These are phyloP conservation scores for Spiraea crenata DNA, from an alignment of 331 rosid species.

Conservation along the genomic window DNA sequence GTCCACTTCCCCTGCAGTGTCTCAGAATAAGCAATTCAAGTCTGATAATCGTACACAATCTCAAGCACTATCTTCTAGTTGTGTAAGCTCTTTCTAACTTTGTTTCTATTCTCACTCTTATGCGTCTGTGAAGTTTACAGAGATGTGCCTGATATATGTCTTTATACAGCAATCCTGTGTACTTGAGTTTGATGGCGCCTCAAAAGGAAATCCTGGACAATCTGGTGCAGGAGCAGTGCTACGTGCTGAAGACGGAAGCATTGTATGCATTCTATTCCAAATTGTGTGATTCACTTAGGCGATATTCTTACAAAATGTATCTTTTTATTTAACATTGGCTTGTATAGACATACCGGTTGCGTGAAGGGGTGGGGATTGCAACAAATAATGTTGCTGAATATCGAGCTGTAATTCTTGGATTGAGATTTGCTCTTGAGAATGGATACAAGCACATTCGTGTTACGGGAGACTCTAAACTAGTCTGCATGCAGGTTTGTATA, in stretches of 20 bases:
- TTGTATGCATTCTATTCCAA: conserved; percentile 39
- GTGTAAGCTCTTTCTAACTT: conserved; percentile 39
- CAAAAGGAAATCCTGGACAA: conserved; percentile 91
- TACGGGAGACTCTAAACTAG: conserved; percentile 81
- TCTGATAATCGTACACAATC: conserved; percentile 18
- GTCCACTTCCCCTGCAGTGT: conserved; percentile 24
- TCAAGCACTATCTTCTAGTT: conserved; percentile 17
- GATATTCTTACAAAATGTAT: conserved; percentile 12
- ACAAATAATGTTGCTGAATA: conserved; percentile 85
- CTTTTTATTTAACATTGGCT: conserved; percentile 10
- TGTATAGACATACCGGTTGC: conserved; percentile 61
- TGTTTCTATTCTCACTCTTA: not conserved
- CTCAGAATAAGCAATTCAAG: conserved; percentile 26
- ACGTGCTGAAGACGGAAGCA: conserved; percentile 64
- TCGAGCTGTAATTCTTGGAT: conserved; percentile 74
- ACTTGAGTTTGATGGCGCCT: conserved; percentile 79
- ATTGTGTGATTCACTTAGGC: not conserved
- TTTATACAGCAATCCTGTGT: conserved; percentile 53
- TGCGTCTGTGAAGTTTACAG: not conserved
- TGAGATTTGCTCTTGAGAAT: conserved; percentile 59
- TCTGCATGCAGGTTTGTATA: conserved; percentile 80
- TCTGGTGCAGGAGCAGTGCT: conserved; percentile 91
- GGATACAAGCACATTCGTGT: conserved; percentile 65
- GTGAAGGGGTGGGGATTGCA: conserved; percentile 78
- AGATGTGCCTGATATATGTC: not conserved